These are phyloP conservation scores for Cylindrotheca closterium DNA, from an alignment of 108 stramenopile species.

Conservation along the genomic window DNA sequence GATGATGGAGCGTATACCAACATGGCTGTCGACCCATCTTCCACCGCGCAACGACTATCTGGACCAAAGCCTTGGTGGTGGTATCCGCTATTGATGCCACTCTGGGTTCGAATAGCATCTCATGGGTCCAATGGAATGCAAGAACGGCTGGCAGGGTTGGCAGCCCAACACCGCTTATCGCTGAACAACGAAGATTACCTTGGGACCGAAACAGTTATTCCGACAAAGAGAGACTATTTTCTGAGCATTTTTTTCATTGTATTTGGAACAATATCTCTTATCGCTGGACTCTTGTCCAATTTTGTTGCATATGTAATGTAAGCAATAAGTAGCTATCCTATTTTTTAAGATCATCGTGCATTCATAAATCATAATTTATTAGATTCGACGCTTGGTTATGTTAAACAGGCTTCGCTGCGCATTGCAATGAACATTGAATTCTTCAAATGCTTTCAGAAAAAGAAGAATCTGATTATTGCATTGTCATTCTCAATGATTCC, in stretches of 20 bases:
- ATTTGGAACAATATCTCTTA: conserved; percentile 63
- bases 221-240: conserved; percentile 49
- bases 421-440: too few species aligned
- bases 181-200: conserved; percentile 12
- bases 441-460: too few species aligned
- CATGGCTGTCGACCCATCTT: conserved; percentile 22
- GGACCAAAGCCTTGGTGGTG: conserved; percentile 45
- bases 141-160: conserved; percentile 33
- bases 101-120: conserved; percentile 35
- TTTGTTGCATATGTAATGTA: conserved; percentile 55
- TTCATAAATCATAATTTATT: too few species aligned
- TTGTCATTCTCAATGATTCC: too few species aligned
- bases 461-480: too few species aligned
- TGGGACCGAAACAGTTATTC: conserved; percentile 21
- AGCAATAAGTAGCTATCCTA: too few species aligned
- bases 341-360: too few species aligned
- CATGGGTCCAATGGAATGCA: conserved; percentile 32
- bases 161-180: conserved; percentile 13
- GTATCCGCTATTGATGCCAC: conserved; percentile 31
- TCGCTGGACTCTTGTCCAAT: conserved; percentile 68
- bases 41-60: neutral
- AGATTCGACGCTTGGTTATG: too few species aligned
- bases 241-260: conserved; percentile 67
- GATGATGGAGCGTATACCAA: conserved; percentile 55
- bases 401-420: too few species aligned